Base-by-base conservation (phyloP, 805 yeast species). In the Ogataea pini region DNA sequence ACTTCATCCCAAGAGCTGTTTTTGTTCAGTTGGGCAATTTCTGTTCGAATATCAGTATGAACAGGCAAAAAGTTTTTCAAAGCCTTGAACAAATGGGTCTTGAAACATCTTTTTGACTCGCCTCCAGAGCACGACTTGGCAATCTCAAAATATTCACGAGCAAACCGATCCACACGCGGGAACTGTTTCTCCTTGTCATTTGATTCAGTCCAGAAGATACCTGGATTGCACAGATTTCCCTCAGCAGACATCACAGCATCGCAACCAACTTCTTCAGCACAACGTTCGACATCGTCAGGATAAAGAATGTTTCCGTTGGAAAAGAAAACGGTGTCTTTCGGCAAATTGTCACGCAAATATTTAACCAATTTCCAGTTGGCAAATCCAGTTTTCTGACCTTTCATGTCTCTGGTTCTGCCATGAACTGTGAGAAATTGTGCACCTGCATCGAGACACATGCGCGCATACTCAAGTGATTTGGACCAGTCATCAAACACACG, bases 191-290 rank as follows among this genome's bases (percentile, higher is more conserved):
- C 89, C 20, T 57, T 66, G 46, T 84, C 80, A 7, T 73, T 69
- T 1, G 68, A 59, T 39, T 69, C 65, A 2, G 78, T 70, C 84
- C 83, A 79, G 64, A 94, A 92, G 1, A 91, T 82, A 6, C 96
- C 97, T 0, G 99, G 99, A 60, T 94, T 94, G 69, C 84, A 87
- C 29, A 94, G 71, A 61, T 90, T 90, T 1, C 97, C 97, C 67
- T 94, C 99, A 1, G 99, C 99, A 36, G 95, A 84, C 99, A 94
- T 94, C 14, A 94, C 94, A 0, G 90, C 96, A 68, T 94, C 97
- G 54, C 94, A 86, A 0, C 70, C 71, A 4, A 89, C 80, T 7
- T 71, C 76, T 1, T 73, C 75, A 37, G 81, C 63, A 64, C 97
- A 86, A 51, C 94, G 75, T 1, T 75, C 73, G 19, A 92, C 72